Evolutionary conservation across 257 asterid species (phyloP), one percentile per base, ranked within the genome.

Genomic region (Ophiorrhiza pumila): DNA sequence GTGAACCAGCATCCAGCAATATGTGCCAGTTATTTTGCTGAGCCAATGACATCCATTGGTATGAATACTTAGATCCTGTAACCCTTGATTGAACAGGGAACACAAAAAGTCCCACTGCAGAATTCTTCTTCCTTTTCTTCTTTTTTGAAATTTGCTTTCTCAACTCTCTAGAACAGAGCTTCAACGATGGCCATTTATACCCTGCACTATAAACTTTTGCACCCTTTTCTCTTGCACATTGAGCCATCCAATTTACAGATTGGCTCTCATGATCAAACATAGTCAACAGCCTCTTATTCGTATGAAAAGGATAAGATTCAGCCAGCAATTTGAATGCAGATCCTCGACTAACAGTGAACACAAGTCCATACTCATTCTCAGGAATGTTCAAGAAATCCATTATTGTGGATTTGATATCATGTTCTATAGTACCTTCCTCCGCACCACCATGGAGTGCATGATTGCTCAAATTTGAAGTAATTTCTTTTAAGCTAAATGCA

Each of bases 231-330:
- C 52, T 71, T 2, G 83, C 83, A 60, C 80, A 65, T 61, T 80
- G 80, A 50, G 80, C 78, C 80, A 80, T 80, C 78, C 73, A 71
- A 49, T 74, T 81, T 58, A 77, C 79, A 14, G 85, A 81, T 57
- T 77, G 82, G 58, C 85, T 81, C 59, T 81, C 82, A 4, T 77
- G 85, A 74, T 81, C 82, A 77, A 81, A 81, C 85, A 81, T 74
- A 7, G 85, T 77, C 65, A 81, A 71, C 43, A 81, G 52, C 82
- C 73, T 70, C 66, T 81, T 81, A 53, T 77, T 81, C 20, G 73
- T 50, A 6, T 77, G 77, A 31, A 81, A 81, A 10, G 85, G 82
- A 65, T 81, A 81, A 7, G 76, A 69, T 66, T 81, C 85, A 46
- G 82, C 82, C 31, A 81, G 73, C 69, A 81, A 65, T 63, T 78